Evolutionary conservation across 2,329 filamentous ascomycete species (phyloP).

Genomic region (Colletotrichum tamarilloi): DNA sequence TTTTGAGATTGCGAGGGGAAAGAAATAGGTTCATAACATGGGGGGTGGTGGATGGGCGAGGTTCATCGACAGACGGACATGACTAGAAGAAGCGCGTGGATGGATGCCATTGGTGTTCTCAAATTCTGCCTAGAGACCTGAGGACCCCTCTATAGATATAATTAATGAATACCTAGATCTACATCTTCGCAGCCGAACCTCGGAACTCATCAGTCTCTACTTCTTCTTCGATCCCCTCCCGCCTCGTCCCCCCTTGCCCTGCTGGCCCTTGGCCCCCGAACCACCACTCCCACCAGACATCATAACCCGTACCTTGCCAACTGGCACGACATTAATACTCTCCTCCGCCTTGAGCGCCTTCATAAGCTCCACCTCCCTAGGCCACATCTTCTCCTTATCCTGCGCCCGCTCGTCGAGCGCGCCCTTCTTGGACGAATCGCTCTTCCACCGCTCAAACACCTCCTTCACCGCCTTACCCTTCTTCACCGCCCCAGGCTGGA

Average conservation of each 20-base stretch:
- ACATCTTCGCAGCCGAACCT: neutral
- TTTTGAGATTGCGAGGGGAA: constrained; percentile 16
- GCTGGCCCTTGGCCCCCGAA: constrained; percentile 49
- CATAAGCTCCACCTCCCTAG: constrained; percentile 85
- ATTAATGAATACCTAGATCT: neutral
- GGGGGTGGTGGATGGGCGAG: too few relatives aligned
- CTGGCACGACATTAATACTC: constrained; percentile 82
- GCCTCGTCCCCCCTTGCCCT: constrained; percentile 46
- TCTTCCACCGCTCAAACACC: constrained; percentile 84
- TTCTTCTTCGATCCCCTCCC: constrained; percentile 58
- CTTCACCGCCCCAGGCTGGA: constrained; percentile 90
- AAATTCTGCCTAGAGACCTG: neutral
- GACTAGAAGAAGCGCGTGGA: neutral
- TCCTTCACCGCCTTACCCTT: constrained; percentile 96
- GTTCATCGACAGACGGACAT: neutral
- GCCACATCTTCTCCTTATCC: constrained; percentile 83
- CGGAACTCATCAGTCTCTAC: neutral
- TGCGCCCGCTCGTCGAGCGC: constrained; percentile 69
- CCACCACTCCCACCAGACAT: constrained; percentile 67
- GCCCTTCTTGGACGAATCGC: constrained; percentile 68
- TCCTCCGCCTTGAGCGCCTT: constrained; percentile 85
- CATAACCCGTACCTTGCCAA: constrained; percentile 84
- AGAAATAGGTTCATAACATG: neutral
- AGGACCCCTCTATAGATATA: neutral
- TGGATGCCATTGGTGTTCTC: neutral